Evolutionary conservation across 306 rosid species (phyloP), one percentile per base, ranked within the genome.

Genomic region (Lagenaria siceraria): DNA sequence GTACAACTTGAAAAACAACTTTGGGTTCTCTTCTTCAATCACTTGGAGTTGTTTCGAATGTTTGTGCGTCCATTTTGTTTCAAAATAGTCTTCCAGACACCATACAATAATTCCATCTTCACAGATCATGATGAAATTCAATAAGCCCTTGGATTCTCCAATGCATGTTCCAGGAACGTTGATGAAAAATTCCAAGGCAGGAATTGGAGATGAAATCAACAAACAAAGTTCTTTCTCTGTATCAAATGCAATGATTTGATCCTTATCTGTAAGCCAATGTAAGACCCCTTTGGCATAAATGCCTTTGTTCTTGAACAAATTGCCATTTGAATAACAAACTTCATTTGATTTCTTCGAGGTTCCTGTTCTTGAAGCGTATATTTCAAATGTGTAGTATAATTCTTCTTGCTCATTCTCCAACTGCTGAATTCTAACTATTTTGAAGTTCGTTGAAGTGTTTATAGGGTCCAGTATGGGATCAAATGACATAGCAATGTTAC

Each of bases 71-170:
- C 92, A 90, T 10, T 84, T 78, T 42, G 53, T 36, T 63, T 90
- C 92, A 62, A 76, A 90, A 42, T 81, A 85, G 35, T 88, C 90
- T 68, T 87, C 90, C 42, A 90, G 92, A 38, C 25, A 74, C 89
- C 92, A 90, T 1, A 90, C 85, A 14, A 82, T 86, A 15, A 90
- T 80, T 46, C 92, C 96, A 36, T 78, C 52, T 78, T 88, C 96
- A 14, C 92, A 81, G 78, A 86, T 73, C 60, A 84, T 81, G 21
- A 87, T 84, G 83, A 84, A 88, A 31, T 83, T 80, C 51, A 88
- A 71, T 15, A 6, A 83, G 15, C 90, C 90, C 35, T 77, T 81
- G 19, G 82, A 81, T 74, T 90, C 96, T 43, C 92, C 96, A 22
- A 90, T 90, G 12, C 90, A 88, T 6, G 88, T 80, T 42, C 80